Evolutionary conservation across 139 green algal species (phyloP).

Genomic region (Tetradesmus obliquus): DNA sequence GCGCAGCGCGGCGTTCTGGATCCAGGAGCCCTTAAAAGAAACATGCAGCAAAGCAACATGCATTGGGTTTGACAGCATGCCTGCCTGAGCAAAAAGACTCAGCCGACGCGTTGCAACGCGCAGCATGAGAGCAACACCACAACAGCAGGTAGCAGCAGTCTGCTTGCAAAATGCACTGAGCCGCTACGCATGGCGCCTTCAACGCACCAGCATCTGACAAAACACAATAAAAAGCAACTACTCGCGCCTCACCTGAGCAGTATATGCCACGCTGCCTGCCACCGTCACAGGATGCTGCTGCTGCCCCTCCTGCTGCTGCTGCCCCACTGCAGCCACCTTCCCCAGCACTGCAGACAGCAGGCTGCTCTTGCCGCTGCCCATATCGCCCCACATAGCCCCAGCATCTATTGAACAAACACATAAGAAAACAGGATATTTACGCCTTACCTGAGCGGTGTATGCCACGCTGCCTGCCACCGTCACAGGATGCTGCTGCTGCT

Average conservation of each 20-base stretch:
- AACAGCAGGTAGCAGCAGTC: too few relatives aligned
- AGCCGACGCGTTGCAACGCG: too few relatives aligned
- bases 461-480: slow-evolving; percentile 59
- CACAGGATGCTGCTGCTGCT: not conserved
- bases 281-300: slow-evolving; percentile 46
- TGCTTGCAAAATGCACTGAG: too few relatives aligned
- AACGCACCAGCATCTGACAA: too few relatives aligned
- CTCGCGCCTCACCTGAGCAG: slow-evolving; percentile 59
- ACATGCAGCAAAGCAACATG: too few relatives aligned
- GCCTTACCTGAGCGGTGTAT: slow-evolving; percentile 64
- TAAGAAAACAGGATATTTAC: not conserved
- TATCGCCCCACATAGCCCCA: too few relatives aligned
- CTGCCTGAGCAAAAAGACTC: too few relatives aligned
- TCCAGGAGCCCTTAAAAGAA: slow-evolving; percentile 72
- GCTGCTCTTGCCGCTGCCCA: slow-evolving; percentile 85
- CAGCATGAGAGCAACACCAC: not conserved
- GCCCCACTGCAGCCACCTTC: slow-evolving; percentile 57
- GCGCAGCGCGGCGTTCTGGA: slow-evolving; percentile 82
- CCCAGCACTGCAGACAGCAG: slow-evolving; percentile 82
- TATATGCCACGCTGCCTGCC: slow-evolving; percentile 78
- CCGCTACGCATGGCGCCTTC: too few relatives aligned
- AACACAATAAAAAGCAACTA: too few relatives aligned
- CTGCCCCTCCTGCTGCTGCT: too few relatives aligned
- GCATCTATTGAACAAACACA: too few relatives aligned
- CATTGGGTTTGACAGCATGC: too few relatives aligned